Evolutionary conservation across 1,284 basidiomycete genomes (phyloP).

Genomic region (Volvariella volvacea): DNA sequence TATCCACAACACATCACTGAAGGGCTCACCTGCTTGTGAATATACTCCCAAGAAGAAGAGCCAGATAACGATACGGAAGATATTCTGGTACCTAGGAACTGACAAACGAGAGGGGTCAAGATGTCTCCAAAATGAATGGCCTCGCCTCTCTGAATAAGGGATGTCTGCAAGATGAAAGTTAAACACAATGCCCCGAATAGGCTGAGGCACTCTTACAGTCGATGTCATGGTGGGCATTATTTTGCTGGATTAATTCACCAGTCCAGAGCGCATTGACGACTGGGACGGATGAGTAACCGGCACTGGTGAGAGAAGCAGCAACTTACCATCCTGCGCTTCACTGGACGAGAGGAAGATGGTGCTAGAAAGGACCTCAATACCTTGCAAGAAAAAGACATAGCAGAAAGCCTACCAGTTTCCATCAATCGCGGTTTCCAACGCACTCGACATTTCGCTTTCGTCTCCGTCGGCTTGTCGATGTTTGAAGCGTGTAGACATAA

Average conservation of each 20-base stretch:
- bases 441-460: constrained; percentile 65
- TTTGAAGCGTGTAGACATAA: constrained; percentile 77
- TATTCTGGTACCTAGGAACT: constrained; percentile 84
- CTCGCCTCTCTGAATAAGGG: constrained; percentile 46
- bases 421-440: constrained; percentile 80
- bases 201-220: constrained; percentile 43
- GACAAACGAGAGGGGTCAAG: constrained; percentile 74
- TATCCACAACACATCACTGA: constrained; percentile 10
- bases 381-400: too few species aligned
- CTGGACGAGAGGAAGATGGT: constrained; percentile 82
- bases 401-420: constrained; percentile 74
- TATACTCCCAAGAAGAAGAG: constrained; percentile 80
- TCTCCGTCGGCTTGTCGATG: constrained; percentile 75
- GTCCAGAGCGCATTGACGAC: constrained; percentile 73
- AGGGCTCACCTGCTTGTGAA: constrained; percentile 67
- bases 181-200: background rate
- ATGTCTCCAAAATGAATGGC: constrained; percentile 58
- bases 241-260: constrained; percentile 76
- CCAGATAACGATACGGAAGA: constrained; percentile 76
- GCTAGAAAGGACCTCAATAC: constrained; percentile 25
- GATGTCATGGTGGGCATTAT: constrained; percentile 63
- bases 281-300: constrained; percentile 18
- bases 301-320: background rate
- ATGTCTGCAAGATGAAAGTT: constrained; percentile 39
- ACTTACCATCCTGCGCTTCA: constrained; percentile 77